Conservation (phyloP, 1,139 yeast genomes). For the Saccharomyces uvarum region DNA sequence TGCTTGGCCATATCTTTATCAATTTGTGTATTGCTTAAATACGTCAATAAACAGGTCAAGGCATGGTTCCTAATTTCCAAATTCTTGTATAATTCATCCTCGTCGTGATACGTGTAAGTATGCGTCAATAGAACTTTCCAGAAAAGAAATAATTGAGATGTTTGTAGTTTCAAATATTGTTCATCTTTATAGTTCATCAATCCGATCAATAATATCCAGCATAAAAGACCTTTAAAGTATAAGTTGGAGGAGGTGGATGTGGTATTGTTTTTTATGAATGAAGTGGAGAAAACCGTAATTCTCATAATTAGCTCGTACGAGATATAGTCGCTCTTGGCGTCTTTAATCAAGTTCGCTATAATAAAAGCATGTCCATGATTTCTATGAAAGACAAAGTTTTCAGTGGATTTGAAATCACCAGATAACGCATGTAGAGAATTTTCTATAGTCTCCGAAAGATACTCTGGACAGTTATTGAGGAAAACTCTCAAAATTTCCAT, state of each 20-base stretch:
- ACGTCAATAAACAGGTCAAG: constrained; percentile 40
- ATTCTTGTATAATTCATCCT: constrained; percentile 38
- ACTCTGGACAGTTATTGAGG: constrained; percentile 30
- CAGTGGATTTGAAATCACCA: constrained; percentile 34
- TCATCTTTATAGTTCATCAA: constrained; percentile 59
- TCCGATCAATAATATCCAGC: constrained; percentile 76
- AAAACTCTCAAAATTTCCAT: constrained; percentile 34
- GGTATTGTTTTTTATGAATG: constrained; percentile 32
- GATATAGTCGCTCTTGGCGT: constrained; percentile 34
- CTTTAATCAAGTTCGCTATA: constrained; percentile 34
- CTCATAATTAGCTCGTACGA: constrained; percentile 33
- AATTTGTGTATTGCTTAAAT: constrained; percentile 33
- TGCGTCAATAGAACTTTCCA: constrained; percentile 78
- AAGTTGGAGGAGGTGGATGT: constrained; percentile 28
- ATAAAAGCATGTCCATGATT: constrained; percentile 38
- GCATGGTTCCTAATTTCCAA: constrained; percentile 43
- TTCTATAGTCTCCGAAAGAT: constrained; percentile 28
- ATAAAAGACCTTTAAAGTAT: constrained; percentile 39
- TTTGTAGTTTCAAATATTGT: constrained; percentile 57
- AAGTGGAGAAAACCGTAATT: constrained; percentile 32
- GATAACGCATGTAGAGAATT: constrained; percentile 27
- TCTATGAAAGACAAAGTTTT: constrained; percentile 32
- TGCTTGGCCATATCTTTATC: constrained; percentile 38
- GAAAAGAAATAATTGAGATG: constrained; percentile 65
- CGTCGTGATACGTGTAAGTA: constrained; percentile 26